Percentiles rank a stretch among this genome's conserved stretches.
These are phyloP conservation scores for Noccaea caerulescens DNA, from an alignment of 345 rosid species.

Conservation along the genomic window DNA sequence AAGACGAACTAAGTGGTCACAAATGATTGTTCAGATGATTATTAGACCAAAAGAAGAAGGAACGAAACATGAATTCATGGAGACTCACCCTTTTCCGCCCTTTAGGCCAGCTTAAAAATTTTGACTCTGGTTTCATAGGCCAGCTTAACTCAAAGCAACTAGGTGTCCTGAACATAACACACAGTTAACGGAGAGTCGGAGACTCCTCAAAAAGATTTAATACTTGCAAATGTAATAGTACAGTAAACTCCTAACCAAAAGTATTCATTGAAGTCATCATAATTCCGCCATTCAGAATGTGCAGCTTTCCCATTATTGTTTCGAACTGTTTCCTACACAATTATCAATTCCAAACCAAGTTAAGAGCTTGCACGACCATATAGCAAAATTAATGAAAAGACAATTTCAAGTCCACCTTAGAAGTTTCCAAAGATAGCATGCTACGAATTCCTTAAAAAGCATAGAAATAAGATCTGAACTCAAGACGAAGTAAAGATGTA, in stretches of 20 bases:
- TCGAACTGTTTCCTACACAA: constrained; percentile 67
- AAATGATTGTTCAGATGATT: constrained; percentile 18
- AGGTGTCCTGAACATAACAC: constrained; percentile 67
- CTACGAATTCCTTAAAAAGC: constrained; percentile 9
- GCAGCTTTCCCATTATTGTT: constrained; percentile 92
- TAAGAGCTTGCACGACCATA: constrained; percentile 21
- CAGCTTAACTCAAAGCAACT: constrained; percentile 86
- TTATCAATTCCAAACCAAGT: constrained; percentile 31
- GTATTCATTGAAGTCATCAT: constrained; percentile 98
- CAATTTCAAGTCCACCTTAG: constrained; percentile 9
- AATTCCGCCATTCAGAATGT: constrained; percentile 98
- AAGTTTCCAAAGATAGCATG: constrained; percentile 19
- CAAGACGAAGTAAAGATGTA: constrained; percentile 8
- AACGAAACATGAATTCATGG: constrained; percentile 28
- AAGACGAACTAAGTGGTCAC: constrained; percentile 12
- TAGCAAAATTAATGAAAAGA: constrained; percentile 19
- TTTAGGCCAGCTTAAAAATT: constrained; percentile 59
- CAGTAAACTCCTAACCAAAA: constrained; percentile 68
- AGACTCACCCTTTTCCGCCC: constrained; percentile 77
- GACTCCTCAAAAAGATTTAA: constrained; percentile 11
- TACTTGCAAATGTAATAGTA: constrained; percentile 28
- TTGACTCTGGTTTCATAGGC: constrained; percentile 71
- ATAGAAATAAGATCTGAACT: constrained; percentile 26
- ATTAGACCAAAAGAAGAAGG: constrained; percentile 15
- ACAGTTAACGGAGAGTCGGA: constrained; percentile 36